Base-by-base conservation (phyloP, 441 rosid genomes). In the Viola pubescens region DNA sequence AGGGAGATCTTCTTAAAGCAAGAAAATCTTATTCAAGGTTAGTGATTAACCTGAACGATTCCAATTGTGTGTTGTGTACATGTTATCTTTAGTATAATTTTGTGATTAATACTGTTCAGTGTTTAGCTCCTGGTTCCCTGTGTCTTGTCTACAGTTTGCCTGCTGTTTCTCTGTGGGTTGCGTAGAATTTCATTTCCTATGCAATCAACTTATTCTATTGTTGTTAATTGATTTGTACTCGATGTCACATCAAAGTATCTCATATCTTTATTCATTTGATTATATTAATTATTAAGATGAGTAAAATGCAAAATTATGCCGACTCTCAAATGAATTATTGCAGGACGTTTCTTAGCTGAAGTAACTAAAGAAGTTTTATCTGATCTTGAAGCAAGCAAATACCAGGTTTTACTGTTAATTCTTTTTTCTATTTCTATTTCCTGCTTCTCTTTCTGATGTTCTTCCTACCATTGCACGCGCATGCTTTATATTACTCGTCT, bases 11-110 rank as follows among this genome's bases (percentile, higher is more conserved):
- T 85, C 66, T 66, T 85, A 73, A 85, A 85, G 77, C 92, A 85
- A 73, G 92, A 85, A 62, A 85, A 83, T 71, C 92, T 85, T 54
- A 81, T 85, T 57, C 92, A 85, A 79, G 92, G 92, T 85, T 59
- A 44, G 43, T 45, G 48, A 6, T 46, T 6, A 8, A 13, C 16
- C 44, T 3, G 37, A 47, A 9, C 9, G 46, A n/a, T 55, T 39
- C 48, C 42, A 45, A 55, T 52, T 38, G 26, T 7, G 9, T 13
- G 9, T 7, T 57, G 7, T 34, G 42, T 52, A 13, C 0, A 1
- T 51, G 19, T 26, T 45, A 2, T 44, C 52, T 42, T 49, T 3
- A 48, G 16, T 7, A 7, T 19, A 12, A 2, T 48, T 48, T 42
- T 48, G 19, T 5, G 8, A 56, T 11, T 9, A 12, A 42, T 26